Base-by-base conservation (phyloP, 768 basidiomycete species). In the Tylopilus sp. region DNA sequence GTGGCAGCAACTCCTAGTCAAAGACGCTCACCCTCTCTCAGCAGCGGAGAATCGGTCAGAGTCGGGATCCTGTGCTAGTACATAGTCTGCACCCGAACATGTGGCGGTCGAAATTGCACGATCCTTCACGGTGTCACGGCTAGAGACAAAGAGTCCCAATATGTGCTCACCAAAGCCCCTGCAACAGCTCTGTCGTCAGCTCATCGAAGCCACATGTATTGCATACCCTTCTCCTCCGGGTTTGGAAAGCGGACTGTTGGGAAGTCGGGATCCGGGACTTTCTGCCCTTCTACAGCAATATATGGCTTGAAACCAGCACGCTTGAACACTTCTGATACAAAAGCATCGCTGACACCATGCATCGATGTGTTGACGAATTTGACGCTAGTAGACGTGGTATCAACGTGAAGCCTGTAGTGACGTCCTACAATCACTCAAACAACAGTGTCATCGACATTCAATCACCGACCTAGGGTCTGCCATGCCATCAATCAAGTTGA, bases 11-110 rank as follows among this genome's bases (percentile, higher is more conserved):
- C 13, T 44, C 22, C 36, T 10, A 42, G 39, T 52, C n/a, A 21
- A 31, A 31, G 10, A 10, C 44, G 39, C 72, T 55, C 58, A 86
- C 88, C 72, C 62, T 67, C 75, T 81, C 66, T 91, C 85, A 28
- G 85, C 90, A 21, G 87, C 88, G 10, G 83, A 76, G 63, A 94
- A 93, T 31, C 88, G 73, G 69, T 94, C 92, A 4, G 87, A 80
- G 61, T 95, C 92, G 0, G 92, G 93, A 68, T 94, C 93, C 65
- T 95, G 91, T 3, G 93, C 91, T 17, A 95, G 71, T 2, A 95
- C 83, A 62, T 91, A 85, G 21, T 67, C 64, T 4, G 80, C 81
- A 0, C 73, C 75, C 17, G 73, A 69, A 3, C 58, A 53, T 25
- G 82, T 71, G 2, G 90, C 92, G 0, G 80, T 83, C 8, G 66